Evolutionary conservation across 2,329 filamentous ascomycete genomes (phyloP).

Genomic region (Cladosporium sphaerospermum): DNA sequence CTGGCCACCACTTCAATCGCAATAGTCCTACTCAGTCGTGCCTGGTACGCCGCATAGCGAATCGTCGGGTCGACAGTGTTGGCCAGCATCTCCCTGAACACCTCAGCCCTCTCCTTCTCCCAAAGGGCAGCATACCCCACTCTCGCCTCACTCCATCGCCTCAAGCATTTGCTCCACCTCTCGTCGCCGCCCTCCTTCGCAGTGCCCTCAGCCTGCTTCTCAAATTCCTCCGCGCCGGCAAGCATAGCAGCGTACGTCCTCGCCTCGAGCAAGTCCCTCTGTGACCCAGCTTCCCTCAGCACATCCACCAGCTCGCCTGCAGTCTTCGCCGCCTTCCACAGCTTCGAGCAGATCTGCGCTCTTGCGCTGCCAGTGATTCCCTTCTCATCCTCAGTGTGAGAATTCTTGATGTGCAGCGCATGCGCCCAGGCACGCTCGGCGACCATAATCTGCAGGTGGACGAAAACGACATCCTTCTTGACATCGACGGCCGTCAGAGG

Average conservation of each 20-base stretch:
- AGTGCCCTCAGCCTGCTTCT: slow-evolving; percentile 60
- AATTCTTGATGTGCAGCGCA: slow-evolving; percentile 87
- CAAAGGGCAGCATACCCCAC: slow-evolving; percentile 77
- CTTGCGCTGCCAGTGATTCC: slow-evolving; percentile 72
- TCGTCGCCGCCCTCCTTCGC: slow-evolving; percentile 30
- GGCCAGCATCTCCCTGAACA: slow-evolving; percentile 78
- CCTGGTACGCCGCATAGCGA: slow-evolving; percentile 88
- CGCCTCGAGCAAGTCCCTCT: slow-evolving; percentile 74
- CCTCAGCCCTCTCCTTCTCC: slow-evolving; percentile 61
- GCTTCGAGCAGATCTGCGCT: slow-evolving; percentile 80
- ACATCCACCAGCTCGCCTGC: slow-evolving; percentile 63
- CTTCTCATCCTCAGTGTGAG: slow-evolving; percentile 71
- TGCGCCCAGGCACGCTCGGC: slow-evolving; percentile 92
- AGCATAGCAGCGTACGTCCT: slow-evolving; percentile 75
- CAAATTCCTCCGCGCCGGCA: slow-evolving; percentile 71
- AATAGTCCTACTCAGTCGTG: slow-evolving; percentile 78
- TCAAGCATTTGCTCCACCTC: slow-evolving; percentile 69
- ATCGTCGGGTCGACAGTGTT: slow-evolving; percentile 89
- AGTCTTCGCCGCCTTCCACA: slow-evolving; percentile 69
- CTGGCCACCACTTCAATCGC: slow-evolving; percentile 73
- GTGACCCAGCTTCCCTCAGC: slow-evolving; percentile 55
- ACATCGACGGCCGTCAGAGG: slow-evolving; percentile 70
- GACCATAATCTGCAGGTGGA: slow-evolving; percentile 72
- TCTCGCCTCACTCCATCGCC: slow-evolving; percentile 67
- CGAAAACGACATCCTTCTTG: slow-evolving; percentile 68